Evolutionary conservation across 2,329 filamentous ascomycete genomes (phyloP).

Genomic region (Phoma sp.): DNA sequence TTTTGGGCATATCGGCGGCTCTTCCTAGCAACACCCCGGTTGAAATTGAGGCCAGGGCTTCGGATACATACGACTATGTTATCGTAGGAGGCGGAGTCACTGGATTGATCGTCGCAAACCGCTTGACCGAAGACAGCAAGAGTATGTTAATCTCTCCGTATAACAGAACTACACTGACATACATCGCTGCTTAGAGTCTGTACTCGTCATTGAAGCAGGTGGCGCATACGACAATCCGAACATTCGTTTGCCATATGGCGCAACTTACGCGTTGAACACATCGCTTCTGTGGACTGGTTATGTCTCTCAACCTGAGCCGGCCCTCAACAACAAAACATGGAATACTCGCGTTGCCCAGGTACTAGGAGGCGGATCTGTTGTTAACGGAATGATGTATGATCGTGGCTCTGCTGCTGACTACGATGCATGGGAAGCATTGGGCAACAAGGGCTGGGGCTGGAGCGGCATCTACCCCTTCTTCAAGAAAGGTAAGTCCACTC

Average conservation of each 20-base stretch:
- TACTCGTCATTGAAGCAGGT: constrained; percentile 41
- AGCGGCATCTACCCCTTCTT: constrained; percentile 49
- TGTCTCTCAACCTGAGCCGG: constrained; percentile 28
- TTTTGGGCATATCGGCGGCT: constrained; percentile 21
- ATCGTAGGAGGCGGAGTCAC: constrained; percentile 37
- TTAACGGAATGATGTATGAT: constrained; percentile 49
- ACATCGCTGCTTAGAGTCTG: constrained; percentile 19
- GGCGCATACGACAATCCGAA: constrained; percentile 30
- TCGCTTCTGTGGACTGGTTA: constrained; percentile 27
- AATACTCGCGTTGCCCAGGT: constrained; percentile 26
- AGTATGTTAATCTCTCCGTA: constrained; percentile 13
- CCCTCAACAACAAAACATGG: constrained; percentile 25
- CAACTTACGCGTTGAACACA: constrained; percentile 28
- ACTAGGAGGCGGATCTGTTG: constrained; percentile 31
- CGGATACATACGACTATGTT: constrained; percentile 35
- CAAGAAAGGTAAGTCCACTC: constrained; percentile 24
- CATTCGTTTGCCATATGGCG: constrained; percentile 32
- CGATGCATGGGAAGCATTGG: constrained; percentile 65
- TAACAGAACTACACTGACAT: constrained; percentile 3
- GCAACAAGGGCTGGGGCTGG: constrained; percentile 67
- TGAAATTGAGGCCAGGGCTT: constrained; percentile 5
- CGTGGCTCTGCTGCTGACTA: constrained; percentile 47
- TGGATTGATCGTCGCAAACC: constrained; percentile 35
- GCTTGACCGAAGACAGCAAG: constrained; percentile 27
- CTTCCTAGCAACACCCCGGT: constrained; percentile 13